A percentile compares a stretch with the other conserved stretches of the same genome.
These are phyloP conservation scores for Sanghuangporus weigelae DNA, from an alignment of 1,284 basidiomycete genomes.

Conservation along the genomic window DNA sequence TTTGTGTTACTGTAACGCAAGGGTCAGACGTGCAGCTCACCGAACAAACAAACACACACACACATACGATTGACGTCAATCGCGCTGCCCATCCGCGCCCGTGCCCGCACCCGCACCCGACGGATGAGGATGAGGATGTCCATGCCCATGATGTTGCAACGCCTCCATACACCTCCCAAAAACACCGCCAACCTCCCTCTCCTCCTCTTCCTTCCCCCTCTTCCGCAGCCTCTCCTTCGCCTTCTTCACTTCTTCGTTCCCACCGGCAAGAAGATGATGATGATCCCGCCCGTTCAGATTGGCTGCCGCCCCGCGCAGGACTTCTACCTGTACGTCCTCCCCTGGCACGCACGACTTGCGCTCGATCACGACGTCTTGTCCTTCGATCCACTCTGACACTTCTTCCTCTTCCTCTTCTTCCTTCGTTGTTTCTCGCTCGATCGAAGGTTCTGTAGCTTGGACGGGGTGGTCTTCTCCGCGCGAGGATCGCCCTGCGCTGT, in stretches of 20 bases:
- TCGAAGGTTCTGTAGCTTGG: background rate
- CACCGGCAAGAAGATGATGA: too few species aligned
- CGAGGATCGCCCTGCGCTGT: background rate
- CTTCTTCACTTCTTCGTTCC: background rate
- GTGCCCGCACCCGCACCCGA: too few species aligned
- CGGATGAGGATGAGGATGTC: too few species aligned
- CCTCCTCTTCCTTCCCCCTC: background rate
- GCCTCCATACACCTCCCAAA: background rate
- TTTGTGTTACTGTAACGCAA: too few species aligned
- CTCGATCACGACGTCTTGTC: background rate
- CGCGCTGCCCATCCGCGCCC: background rate
- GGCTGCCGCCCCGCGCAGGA: background rate
- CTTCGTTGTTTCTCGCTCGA: background rate
- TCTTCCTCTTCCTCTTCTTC: constrained; percentile 3
- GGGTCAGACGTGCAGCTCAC: too few species aligned
- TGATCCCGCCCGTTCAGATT: too few species aligned
- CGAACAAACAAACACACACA: too few species aligned
- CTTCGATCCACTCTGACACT: background rate
- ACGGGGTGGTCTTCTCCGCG: background rate
- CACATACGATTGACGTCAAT: too few species aligned
- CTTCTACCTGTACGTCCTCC: constrained; percentile 1
- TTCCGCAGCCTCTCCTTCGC: background rate
- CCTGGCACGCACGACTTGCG: background rate
- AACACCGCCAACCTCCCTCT: background rate
- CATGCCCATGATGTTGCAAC: background rate